Evolutionary conservation across 2,329 filamentous ascomycete genomes (phyloP), one percentile per base, ranked within the genome.

Genomic region (Ophiostoma tasmaniense): DNA sequence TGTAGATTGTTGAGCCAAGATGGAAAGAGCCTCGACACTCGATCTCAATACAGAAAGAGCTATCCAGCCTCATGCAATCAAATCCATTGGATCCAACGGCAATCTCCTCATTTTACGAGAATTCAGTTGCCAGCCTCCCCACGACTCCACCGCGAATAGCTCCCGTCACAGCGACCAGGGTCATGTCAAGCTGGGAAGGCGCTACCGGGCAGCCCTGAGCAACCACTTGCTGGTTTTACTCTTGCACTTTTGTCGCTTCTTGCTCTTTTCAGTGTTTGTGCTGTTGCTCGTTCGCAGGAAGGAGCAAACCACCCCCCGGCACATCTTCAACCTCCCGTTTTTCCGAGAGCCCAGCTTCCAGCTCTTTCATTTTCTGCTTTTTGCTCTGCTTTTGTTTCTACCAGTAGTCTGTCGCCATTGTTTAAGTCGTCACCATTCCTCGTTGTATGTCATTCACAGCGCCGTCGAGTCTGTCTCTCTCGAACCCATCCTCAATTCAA

Each of bases 371-470:
- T 68, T 59, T 33, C 20, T 52, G 66, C 25, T 8, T 39, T 33
- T 8, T 33, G 33, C 37, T 39, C 35, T 37, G 35, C 3, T 66
- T 66, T 65, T 59, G n/a, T 28, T 79, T 77, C 79, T 76, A 3
- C 11, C 37, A 14, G 37, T 39, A 14, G 37, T 11, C 37, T 14
- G 37, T 20, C 42, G 42, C 42, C 42, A 45, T 55, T 42, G 50
- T 28, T 66, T 66, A 62, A 28, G 35, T 65, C 68, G 42, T 22
- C 55, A 22, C 14, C 64, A 55, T 52, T 42, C 28, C 30, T 67
- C 69, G 35, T 20, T 67, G 35, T 25, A 28, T 45, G 35, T 42
- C 28, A 33, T 37, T 20, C 20, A 61, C 55, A 30, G 25, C 55
- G 25, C 3, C 14, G 55, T 33, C 61, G 20, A 55, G 28, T 52